Base-by-base conservation (phyloP, 1,284 basidiomycete genomes). In the Tilletiopsis washingtonensis region DNA sequence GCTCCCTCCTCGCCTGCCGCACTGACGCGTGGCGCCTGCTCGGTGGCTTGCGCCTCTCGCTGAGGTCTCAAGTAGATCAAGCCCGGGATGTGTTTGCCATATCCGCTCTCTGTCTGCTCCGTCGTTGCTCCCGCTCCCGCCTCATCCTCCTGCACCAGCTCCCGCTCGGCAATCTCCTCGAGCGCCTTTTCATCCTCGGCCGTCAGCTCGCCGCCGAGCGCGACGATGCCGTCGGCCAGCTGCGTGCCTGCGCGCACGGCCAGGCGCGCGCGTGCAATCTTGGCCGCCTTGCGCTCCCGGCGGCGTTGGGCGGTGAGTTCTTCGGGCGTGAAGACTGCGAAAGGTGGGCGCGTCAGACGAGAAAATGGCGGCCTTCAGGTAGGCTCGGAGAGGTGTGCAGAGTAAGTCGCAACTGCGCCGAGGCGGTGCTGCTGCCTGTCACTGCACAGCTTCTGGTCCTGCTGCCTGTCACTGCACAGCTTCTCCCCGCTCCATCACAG, bases 121-220 rank as follows among this genome's bases (percentile, higher is more conserved):
- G n/a, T n/a, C n/a, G 3, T 32, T n/a, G 7, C 24, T 21, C 9
- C 14, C 3, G 5, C 23, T 4, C 11, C 42, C 5, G 45, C 51
- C 12, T 45, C 54, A 24, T 61, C 59, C 19, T 62, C 58, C 26
- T 59, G 52, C 14, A 60, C 51, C 21, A 64, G 40, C 53, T 64
- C 59, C 38, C 50, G 45, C 36, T 66, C 59, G 23, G 59, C 61
- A 39, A 57, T 53, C 17, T 54, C 29, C 40, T 63, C 61, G 26
- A 66, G 61, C 17, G 57, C 56, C 17, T 54, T 53, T 21, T 62
- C 57, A 38, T 66, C 63, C 4, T 54, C 19, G 66, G 75, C 49
- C 65, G 76, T 26, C 72, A 74, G 49, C 73, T 74, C 21, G 63
- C 74, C 49, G 54, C 74, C 60, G 7, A 70, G 49, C 15, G 71